Evolutionary conservation across 495 filamentous ascomycete genomes (phyloP).

Genomic region (Aspergillus egyptiacus): DNA sequence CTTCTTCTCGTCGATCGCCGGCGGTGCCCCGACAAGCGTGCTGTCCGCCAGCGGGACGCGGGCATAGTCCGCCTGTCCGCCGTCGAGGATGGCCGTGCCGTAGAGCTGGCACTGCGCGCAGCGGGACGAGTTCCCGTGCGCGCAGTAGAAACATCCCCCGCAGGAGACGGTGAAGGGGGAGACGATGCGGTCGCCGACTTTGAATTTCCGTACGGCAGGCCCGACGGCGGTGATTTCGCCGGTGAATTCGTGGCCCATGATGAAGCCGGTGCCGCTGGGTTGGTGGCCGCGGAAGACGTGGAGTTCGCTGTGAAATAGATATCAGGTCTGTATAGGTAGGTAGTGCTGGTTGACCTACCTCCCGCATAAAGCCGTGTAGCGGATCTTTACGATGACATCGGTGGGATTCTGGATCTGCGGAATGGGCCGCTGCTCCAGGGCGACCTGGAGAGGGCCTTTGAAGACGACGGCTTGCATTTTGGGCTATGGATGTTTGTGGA

Average conservation of each 20-base stretch:
- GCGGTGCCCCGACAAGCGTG: slow-evolving; percentile 64
- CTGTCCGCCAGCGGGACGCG: slow-evolving; percentile 75
- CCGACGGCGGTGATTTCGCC: slow-evolving; percentile 61
- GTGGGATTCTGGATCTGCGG: slow-evolving; percentile 56
- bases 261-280: slow-evolving; percentile 48
- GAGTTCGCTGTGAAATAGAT: slow-evolving; percentile 48
- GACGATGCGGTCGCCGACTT: slow-evolving; percentile 65
- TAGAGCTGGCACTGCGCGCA: slow-evolving; percentile 63
- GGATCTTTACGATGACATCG: slow-evolving; percentile 79
- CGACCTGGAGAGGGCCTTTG: slow-evolving; percentile 31
- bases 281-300: slow-evolving; percentile 78
- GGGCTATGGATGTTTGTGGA: too few relatives aligned
- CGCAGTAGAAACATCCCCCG: slow-evolving; percentile 80
- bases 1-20: slow-evolving; percentile 63
- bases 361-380: slow-evolving; percentile 79
- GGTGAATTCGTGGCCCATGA: slow-evolving; percentile 64
- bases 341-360: slow-evolving; percentile 48
- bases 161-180: slow-evolving; percentile 67
- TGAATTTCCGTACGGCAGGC: slow-evolving; percentile 52
- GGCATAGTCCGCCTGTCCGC: slow-evolving; percentile 83
- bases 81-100: slow-evolving; percentile 64
- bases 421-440: slow-evolving; percentile 39
- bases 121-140: slow-evolving; percentile 33
- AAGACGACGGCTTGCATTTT: slow-evolving; percentile 34
- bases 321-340: not conserved